Conservation (phyloP, 2,329 filamentous ascomycete species). For the Claviceps sp. region DNA sequence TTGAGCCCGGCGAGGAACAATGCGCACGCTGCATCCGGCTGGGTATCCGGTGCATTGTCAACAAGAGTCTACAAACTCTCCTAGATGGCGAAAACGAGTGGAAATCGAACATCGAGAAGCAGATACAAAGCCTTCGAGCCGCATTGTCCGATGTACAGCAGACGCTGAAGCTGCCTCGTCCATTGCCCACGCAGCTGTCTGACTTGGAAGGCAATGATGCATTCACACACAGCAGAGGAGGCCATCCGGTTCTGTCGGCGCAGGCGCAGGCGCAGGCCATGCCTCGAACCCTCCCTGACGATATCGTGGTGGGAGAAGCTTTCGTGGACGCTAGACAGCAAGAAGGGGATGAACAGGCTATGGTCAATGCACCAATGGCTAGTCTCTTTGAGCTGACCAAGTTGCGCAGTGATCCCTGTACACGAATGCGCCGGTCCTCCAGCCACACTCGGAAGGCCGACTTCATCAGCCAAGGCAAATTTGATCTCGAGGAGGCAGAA, state of each 20-base stretch:
- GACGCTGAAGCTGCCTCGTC: constrained; percentile 9
- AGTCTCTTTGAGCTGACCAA: constrained; percentile 20
- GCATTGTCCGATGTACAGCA: constrained; percentile 15
- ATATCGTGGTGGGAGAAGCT: constrained; percentile 13
- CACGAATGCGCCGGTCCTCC: constrained; percentile 6
- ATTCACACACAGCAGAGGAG: neutral
- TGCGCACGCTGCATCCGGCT: constrained; percentile 36
- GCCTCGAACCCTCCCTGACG: neutral
- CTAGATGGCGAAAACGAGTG: constrained; percentile 39
- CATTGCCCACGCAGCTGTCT: neutral
- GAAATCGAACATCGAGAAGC: constrained; percentile 17
- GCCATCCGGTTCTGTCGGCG: neutral
- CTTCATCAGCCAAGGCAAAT: constrained; percentile 17
- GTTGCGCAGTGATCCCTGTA: constrained; percentile 17
- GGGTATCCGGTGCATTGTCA: constrained; percentile 37
- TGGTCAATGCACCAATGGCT: constrained; percentile 18
- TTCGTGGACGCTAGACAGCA: constrained; percentile 13
- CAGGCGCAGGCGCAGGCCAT: neutral
- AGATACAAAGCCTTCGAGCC: constrained; percentile 14
- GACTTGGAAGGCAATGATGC: neutral
- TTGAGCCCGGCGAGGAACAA: constrained; percentile 27
- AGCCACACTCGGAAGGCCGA: constrained; percentile 11
- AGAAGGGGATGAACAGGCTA: constrained; percentile 14
- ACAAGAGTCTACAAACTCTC: constrained; percentile 41
- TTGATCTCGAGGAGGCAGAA: constrained; percentile 15